Evolutionary conservation across 2,329 filamentous ascomycete genomes (phyloP), one percentile per base, ranked within the genome.

Genomic region (Penicillium sp.): DNA sequence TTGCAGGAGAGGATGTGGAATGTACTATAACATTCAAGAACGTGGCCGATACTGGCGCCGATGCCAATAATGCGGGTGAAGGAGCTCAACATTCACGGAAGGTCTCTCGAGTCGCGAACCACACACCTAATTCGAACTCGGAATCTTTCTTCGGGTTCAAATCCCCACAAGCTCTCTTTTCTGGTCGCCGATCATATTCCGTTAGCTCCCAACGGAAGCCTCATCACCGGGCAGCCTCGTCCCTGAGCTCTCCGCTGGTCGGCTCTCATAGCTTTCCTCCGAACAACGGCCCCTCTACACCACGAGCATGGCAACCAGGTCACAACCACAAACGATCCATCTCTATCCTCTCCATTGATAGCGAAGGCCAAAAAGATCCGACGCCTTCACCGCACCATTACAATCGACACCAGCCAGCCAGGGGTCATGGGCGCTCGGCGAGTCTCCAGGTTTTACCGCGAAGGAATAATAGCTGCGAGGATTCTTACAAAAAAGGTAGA

Each of bases 1-100:
- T 97, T 77, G 90, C 94, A 55, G 94, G 94, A 75, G 94, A 99
- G 80, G 89, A 96, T 70, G 85, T 97, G 70, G 90, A 92, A 78
- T 97, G 94, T 77, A 92, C 88, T 64, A 96, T 99, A 74, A 97
- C 90, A 49, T 99, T 99, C 78, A 93, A 89, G 77, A 99, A 99
- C 73, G 83, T 92, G 48, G 79, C 82, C 31, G 74, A 82, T 48
- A 77, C 64, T 58, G 63, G 61, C 53, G 66, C 67, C 43, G 69
- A 75, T 31, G 55, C 70, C 47, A 63, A 58, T 61, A 65, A 63
- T 62, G 63, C 61, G 45, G 55, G 62, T 34, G 69, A 70, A 56
- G 61, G 31, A 49, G 54, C 60, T 44, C 62, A 64, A 44, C 72
- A 75, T 60, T 71, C 74, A 57, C 67, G 74, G 57, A 73, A 71